Percentiles rank a stretch among this genome's conserved stretches.
phyloP scores from a whole-genome alignment of 805 yeast species.

The Kodamaea hsintzibuensis region DNA sequence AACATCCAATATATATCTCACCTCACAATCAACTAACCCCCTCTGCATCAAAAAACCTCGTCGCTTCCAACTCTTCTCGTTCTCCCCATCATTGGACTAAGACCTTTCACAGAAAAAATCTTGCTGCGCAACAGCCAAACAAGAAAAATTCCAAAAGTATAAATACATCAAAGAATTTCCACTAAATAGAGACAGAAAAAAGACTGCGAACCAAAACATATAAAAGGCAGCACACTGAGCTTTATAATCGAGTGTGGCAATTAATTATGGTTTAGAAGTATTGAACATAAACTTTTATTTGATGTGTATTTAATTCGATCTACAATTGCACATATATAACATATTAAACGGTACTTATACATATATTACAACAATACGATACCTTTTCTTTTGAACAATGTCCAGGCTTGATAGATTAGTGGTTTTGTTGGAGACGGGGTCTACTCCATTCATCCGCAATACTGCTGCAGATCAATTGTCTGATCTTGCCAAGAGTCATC shows the following conservation, averaged over 20 bases:
- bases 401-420: slow-evolving; percentile 59
- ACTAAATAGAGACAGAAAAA: slow-evolving; percentile 7
- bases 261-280: slow-evolving; percentile 4
- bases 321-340: background rate
- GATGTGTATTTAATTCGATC: background rate
- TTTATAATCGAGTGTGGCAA: background rate
- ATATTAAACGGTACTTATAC: background rate
- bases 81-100: slow-evolving; percentile 6
- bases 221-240: background rate
- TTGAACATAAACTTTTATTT: background rate
- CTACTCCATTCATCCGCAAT: slow-evolving; percentile 87
- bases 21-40: background rate
- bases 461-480: slow-evolving; percentile 98
- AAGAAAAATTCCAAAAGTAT: slow-evolving; percentile 12
- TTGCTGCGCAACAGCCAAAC: slow-evolving; percentile 3
- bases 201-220: slow-evolving; percentile 1
- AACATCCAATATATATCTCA: too few species aligned
- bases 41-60: background rate
- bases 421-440: slow-evolving; percentile 82
- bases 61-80: slow-evolving; percentile 1
- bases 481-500: slow-evolving; percentile 90
- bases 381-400: slow-evolving; percentile 21
- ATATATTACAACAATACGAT: background rate
- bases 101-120: background rate
- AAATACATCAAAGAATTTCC: slow-evolving; percentile 20